Percentiles rank a stretch among this genome's conserved stretches.
These are phyloP conservation scores for Termitomyces sp. DNA, from an alignment of 768 basidiomycete genomes.

Conservation along the genomic window DNA sequence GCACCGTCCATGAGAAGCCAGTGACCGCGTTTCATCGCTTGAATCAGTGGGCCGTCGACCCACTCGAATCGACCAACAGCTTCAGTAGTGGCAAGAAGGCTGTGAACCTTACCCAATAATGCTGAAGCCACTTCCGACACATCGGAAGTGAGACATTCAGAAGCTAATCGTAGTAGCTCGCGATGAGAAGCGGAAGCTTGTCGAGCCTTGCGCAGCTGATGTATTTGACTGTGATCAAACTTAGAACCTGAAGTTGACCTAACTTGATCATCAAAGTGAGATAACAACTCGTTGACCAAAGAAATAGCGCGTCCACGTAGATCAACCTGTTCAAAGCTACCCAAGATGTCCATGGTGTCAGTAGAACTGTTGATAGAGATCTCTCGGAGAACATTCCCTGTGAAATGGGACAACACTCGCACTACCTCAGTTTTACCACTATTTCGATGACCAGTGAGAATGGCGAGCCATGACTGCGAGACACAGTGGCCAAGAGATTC, in stretches of 20 bases:
- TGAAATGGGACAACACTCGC: constrained; percentile 62
- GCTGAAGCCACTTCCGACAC: constrained; percentile 6
- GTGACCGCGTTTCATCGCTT: constrained; percentile 79
- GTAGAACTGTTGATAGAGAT: constrained; percentile 81
- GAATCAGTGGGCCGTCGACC: constrained; percentile 90
- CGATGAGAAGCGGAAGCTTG: constrained; percentile 7
- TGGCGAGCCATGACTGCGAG: constrained; percentile 81
- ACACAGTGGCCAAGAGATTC: constrained; percentile 77
- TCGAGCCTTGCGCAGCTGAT: constrained; percentile 21
- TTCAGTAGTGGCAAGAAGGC: constrained; percentile 22
- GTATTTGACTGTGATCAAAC: constrained; percentile 17
- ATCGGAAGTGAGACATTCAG: constrained; percentile 12
- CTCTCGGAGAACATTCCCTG: constrained; percentile 68
- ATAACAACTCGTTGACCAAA: constrained; percentile 38
- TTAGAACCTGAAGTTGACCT: constrained; percentile 33
- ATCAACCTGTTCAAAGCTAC: constrained; percentile 93
- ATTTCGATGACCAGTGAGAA: constrained; percentile 71
- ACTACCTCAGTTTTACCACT: constrained; percentile 82
- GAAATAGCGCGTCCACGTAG: constrained; percentile 33
- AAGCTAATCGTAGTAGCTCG: constrained; percentile 15
- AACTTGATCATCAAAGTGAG: constrained; percentile 33
- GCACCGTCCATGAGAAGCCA: constrained; percentile 93
- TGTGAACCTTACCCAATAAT: constrained; percentile 21
- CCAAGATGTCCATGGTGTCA: constrained; percentile 91
- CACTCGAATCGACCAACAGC: constrained; percentile 75